Base-by-base conservation (phyloP, 106 monocot genomes). In the Xerophyta viscosa region DNA sequence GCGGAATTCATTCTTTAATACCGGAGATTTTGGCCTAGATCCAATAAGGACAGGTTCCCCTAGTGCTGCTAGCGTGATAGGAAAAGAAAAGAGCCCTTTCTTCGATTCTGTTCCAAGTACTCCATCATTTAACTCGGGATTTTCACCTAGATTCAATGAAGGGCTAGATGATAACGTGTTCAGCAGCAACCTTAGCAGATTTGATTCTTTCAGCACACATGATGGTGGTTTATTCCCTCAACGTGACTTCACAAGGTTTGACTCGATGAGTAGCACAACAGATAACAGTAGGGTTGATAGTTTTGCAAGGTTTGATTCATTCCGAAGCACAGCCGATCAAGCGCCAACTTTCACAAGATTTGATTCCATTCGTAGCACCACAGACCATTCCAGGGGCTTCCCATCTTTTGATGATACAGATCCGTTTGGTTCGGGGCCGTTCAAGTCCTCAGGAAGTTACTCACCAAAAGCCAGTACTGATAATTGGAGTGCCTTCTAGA, bases 391-490 rank as follows among this genome's bases (percentile, higher is more conserved):
- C 39, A 52, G 61, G 27, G 78, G 81, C 15, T 86, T 73, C 46
- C n/a, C n/a, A n/a, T 78, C 73, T 1, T 81, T 79, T 29, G 75
- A 82, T 31, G 89, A 89, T 23, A 17, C 69, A 2, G 96, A 98
- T 30, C 78, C 78, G 2, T 98, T 89, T 48, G 82, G 89, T 13
- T 56, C 76, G 15, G 89, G 76, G 17, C 81, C 89, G 9, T 85
- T 89, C 57, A 89, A 74, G 23, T 66, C 78, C 27, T 56, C 67
- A 2, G 85, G 74, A 25, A 77, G 52, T 41, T 56, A 66, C 27
- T 72, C 76, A 8, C 76, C 89, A 1, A 85, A 49, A 43, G 45
- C 62, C 14, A 72, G 52, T 22, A 75, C 77, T 14, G 69, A 79
- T 43, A 67, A 59, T 46, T 96, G 94, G 94, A 88, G 68, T 27